Percentiles rank a stretch among this genome's conserved stretches.
Conservation (phyloP, 2,329 filamentous ascomycete genomes). For the Amylocarpus encephaloides region DNA sequence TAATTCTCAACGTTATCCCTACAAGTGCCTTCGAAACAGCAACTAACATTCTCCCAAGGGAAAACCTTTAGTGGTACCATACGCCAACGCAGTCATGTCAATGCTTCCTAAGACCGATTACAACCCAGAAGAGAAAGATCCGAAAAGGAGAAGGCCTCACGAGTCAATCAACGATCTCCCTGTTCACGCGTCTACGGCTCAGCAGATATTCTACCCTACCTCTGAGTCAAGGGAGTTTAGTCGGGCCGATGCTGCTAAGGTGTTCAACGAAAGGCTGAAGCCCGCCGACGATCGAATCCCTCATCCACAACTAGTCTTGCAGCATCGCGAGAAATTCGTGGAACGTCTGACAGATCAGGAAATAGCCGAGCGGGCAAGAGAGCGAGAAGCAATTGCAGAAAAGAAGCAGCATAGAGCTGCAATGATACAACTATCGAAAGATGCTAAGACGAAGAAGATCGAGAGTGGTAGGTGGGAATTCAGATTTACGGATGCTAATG, state of each 20-base stretch:
- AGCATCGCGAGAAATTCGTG: slow-evolving; percentile 42
- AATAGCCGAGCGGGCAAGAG: slow-evolving; percentile 23
- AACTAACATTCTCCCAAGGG: slow-evolving; percentile 45
- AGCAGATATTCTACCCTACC: slow-evolving; percentile 59
- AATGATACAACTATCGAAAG: slow-evolving; percentile 32
- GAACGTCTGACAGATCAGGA: slow-evolving; percentile 34
- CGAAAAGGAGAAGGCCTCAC: slow-evolving; percentile 43
- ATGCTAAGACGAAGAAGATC: slow-evolving; percentile 39
- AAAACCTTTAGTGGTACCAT: slow-evolving; percentile 69
- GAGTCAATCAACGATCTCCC: slow-evolving; percentile 61
- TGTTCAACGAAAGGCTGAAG: slow-evolving; percentile 54
- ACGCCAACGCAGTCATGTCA: slow-evolving; percentile 64
- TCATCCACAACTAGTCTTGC: slow-evolving; percentile 53
- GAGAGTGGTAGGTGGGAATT: slow-evolving; percentile 51
- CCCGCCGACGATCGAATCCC: slow-evolving; percentile 56
- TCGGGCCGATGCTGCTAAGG: slow-evolving; percentile 57
- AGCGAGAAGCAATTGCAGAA: slow-evolving; percentile 35
- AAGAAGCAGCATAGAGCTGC: slow-evolving; percentile 37
- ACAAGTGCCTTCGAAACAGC: not conserved
- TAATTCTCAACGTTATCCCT: slow-evolving; percentile 6
- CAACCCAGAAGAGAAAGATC: slow-evolving; percentile 47
- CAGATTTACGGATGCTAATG: slow-evolving; percentile 53
- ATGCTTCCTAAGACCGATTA: slow-evolving; percentile 73
- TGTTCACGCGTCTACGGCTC: slow-evolving; percentile 53
- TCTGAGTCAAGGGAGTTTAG: slow-evolving; percentile 59